Evolutionary conservation across 176 grass and related monocot genomes (phyloP), one percentile per base, ranked within the genome.

Genomic region (Carex pumila): DNA sequence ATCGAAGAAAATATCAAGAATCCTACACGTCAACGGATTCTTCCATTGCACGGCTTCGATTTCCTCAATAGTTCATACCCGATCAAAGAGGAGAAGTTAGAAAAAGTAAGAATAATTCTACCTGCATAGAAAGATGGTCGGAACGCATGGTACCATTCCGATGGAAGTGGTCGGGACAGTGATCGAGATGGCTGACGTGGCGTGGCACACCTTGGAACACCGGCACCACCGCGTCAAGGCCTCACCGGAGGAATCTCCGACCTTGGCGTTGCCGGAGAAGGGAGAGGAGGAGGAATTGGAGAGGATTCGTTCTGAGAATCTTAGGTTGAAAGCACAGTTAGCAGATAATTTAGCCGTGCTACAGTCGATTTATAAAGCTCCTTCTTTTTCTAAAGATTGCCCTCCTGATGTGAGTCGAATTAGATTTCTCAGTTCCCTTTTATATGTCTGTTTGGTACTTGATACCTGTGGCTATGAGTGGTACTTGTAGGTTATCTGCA

Each of bases 351-450:
- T 86, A 37, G 72, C 60, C 21, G 11, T 86, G 45, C 29, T 86
- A 19, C 84, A 86, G 73, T 50, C 73, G 47, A n/a, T 86, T 64
- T 86, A 79, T 77, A 77, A 77, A 55, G 86, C 84, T n/a, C 89
- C 89, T 15, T 61, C 53, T 32, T 66, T 97, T 49, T 93, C 91
- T 22, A 61, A 77, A 61, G 89, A 97, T 71, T 94, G 94, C 54
- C 94, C 94, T 81, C 84, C 94, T 47, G 94, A 97, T 72, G 94
- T 97, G 83, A 91, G 89, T 25, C 32, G 12, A 25, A 55, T 77
- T 77, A 77, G 6, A 22, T 56, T 56, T 75, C 21, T 55, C 3
- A 15, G 3, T 18, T 45, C 32, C 1, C 32, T 77, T 25, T 77
- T 56, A 4, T 13, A 9, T 59, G 4, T n/a, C 9, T 56, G 12